A percentile compares a stretch with the other conserved stretches of the same genome.
Evolutionary conservation across 2,329 filamentous ascomycete genomes (phyloP).

Genomic region (Sclerotinia subarctica): DNA sequence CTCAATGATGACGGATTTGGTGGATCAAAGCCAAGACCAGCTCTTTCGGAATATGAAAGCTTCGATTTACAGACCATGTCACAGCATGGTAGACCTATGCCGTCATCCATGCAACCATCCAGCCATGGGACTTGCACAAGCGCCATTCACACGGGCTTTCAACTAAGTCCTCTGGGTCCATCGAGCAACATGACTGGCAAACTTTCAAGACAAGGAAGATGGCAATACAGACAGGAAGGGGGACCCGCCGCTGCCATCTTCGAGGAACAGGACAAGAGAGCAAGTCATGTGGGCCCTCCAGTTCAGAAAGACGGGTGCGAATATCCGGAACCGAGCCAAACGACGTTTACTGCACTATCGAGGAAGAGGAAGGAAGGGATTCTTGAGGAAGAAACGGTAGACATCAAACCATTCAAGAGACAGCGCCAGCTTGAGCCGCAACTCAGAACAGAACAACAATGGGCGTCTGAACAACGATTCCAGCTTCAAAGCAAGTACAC

Average conservation of each 20-base stretch:
- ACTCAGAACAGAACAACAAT: not conserved
- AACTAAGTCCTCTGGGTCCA: not conserved
- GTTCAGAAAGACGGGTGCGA: too few species aligned
- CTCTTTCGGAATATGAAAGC: not conserved
- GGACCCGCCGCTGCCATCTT: not conserved
- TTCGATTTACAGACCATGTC: not conserved
- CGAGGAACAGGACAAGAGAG: not conserved
- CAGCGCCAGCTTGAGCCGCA: not conserved
- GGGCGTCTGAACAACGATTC: not conserved
- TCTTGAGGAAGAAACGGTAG: not conserved
- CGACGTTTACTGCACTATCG: not conserved
- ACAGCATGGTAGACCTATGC: not conserved
- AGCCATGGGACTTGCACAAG: not conserved
- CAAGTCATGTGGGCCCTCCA: too few species aligned
- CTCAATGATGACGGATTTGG: too few species aligned
- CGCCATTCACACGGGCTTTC: not conserved
- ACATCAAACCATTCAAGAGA: not conserved
- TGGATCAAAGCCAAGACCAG: not conserved
- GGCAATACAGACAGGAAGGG: not conserved
- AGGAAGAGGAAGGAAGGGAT: not conserved
- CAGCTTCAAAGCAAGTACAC: not conserved
- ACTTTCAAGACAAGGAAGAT: not conserved
- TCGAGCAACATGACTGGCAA: too few species aligned
- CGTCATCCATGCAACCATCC: not conserved
- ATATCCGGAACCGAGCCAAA: not conserved